Evolutionary conservation across 345 rosid species (phyloP).

Genomic region (Boechera stricta): DNA sequence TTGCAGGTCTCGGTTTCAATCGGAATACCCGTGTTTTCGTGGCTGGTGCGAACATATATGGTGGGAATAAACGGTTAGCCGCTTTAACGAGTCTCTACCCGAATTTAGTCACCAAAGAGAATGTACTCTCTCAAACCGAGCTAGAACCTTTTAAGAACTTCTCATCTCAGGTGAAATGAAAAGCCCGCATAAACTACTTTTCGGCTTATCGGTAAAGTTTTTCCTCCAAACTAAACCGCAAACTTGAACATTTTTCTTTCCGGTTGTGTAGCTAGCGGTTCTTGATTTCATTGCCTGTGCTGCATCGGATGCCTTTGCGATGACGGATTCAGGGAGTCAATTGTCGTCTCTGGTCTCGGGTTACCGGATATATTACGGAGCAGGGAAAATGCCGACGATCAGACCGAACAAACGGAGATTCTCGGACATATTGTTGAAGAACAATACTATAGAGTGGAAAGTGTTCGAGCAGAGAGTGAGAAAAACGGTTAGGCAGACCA

Average conservation of each 20-base stretch:
- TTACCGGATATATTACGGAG: constrained; percentile 80
- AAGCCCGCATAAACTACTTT: neutral
- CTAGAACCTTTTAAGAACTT: constrained; percentile 82
- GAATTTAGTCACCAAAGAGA: constrained; percentile 90
- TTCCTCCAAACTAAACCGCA: neutral
- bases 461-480: constrained; percentile 91
- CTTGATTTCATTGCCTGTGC: constrained; percentile 90
- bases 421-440: constrained; percentile 71
- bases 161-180: constrained; percentile 79
- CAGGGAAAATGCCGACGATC: constrained; percentile 92
- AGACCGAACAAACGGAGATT: constrained; percentile 85
- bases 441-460: constrained; percentile 82
- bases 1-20: constrained; percentile 90
- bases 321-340: constrained; percentile 98
- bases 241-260: neutral
- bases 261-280: constrained; percentile 74
- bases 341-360: constrained; percentile 91
- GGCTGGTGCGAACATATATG: constrained; percentile 91
- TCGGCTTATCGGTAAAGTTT: neutral
- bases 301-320: constrained; percentile 86
- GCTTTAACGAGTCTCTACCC: constrained; percentile 87
- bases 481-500: constrained; percentile 90
- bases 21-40: constrained; percentile 77
- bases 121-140: constrained; percentile 72
- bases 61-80: constrained; percentile 66